phyloP scores from a whole-genome alignment of 495 filamentous ascomycete genomes.

The Aspergillus avenaceus region DNA sequence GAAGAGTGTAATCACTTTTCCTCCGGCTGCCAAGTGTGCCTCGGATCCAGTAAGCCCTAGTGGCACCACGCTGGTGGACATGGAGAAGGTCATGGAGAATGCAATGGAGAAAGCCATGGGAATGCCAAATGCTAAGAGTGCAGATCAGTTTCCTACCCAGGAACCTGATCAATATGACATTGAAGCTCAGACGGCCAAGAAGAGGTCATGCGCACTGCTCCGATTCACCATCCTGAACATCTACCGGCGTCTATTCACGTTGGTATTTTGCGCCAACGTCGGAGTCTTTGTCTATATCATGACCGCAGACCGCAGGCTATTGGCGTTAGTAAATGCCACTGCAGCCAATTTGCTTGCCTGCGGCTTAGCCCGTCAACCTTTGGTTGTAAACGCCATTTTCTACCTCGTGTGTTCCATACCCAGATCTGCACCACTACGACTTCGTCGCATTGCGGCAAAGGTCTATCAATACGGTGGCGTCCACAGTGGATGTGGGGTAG shows the following conservation, averaged over 20 bases:
- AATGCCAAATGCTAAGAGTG: too few relatives aligned
- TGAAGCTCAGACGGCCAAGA: constrained; percentile 36
- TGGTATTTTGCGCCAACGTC: constrained; percentile 51
- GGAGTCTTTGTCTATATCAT: constrained; percentile 44
- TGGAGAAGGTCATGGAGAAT: constrained; percentile 19
- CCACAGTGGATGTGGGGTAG: constrained; percentile 67
- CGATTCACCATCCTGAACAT: constrained; percentile 40
- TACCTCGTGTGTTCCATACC: constrained; percentile 55
- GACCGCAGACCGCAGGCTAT: constrained; percentile 27
- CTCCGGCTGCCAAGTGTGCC: constrained; percentile 20
- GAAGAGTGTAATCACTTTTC: constrained; percentile 19
- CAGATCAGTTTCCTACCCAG: constrained; percentile 2
- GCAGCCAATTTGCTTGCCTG: constrained; percentile 50
- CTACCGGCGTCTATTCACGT: constrained; percentile 50
- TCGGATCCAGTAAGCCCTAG: constrained; percentile 13
- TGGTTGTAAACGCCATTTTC: constrained; percentile 71
- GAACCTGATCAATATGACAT: constrained; percentile 23
- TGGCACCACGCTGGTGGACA: constrained; percentile 23
- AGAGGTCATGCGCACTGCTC: constrained; percentile 24
- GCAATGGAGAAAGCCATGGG: constrained; percentile 25
- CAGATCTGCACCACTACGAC: constrained; percentile 53
- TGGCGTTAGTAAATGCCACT: constrained; percentile 44
- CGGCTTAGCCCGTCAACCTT: constrained; percentile 68
- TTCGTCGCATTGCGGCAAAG: constrained; percentile 65
- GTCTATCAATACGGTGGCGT: constrained; percentile 76